Evolutionary conservation across 2,329 filamentous ascomycete species (phyloP).

Genomic region (Clarireedia hainanense): DNA sequence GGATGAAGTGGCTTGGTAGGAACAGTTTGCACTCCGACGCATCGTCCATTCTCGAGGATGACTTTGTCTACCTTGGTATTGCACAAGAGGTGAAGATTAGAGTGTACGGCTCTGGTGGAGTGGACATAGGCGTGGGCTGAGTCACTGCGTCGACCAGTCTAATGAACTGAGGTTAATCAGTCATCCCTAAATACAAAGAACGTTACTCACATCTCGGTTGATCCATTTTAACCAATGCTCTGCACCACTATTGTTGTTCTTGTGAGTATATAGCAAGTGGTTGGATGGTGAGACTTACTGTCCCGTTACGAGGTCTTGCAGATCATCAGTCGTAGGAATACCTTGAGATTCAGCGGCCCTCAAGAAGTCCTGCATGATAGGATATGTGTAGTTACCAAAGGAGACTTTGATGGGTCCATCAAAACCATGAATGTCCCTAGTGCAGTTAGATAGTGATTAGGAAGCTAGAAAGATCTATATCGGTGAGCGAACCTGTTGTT

Average conservation of each 20-base stretch:
- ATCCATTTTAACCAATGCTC: constrained; percentile 87
- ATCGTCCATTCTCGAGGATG: constrained; percentile 50
- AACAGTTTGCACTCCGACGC: constrained; percentile 64
- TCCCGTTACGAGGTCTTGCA: constrained; percentile 62
- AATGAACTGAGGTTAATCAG: not conserved
- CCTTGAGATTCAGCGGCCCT: constrained; percentile 65
- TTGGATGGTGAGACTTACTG: constrained; percentile 27
- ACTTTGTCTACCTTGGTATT: constrained; percentile 50
- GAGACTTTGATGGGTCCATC: constrained; percentile 63
- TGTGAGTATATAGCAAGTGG: not conserved
- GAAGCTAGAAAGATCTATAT: not conserved
- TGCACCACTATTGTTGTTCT: constrained; percentile 42
- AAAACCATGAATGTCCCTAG: constrained; percentile 62
- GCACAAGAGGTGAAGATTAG: constrained; percentile 51
- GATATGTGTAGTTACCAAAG: constrained; percentile 59
- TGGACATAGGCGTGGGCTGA: constrained; percentile 74
- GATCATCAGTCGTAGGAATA: constrained; percentile 67
- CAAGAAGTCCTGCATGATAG: constrained; percentile 75
- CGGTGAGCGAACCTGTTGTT: constrained; percentile 42
- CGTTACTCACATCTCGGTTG: constrained; percentile 48
- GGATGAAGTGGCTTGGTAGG: constrained; percentile 60
- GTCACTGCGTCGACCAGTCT: constrained; percentile 65
- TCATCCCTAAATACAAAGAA: too few relatives aligned
- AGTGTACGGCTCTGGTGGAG: constrained; percentile 58
- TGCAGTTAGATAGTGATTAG: not conserved